Base-by-base conservation (phyloP, 352 stramenopile species). In the Pythium rishiriense region DNA sequence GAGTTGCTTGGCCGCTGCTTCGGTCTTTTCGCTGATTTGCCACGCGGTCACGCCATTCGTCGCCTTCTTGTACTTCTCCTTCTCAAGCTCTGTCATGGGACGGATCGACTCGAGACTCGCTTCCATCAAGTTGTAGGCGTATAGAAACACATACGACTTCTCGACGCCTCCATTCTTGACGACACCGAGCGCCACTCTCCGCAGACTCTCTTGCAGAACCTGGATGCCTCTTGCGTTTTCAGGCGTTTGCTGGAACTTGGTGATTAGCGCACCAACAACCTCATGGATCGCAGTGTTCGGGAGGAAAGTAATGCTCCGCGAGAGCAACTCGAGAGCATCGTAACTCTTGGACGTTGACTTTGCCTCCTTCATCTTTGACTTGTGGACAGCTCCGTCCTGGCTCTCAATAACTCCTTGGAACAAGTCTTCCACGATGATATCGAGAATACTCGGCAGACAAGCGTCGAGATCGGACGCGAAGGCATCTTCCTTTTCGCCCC, bases 341-440 rank as follows among this genome's bases (percentile, higher is more conserved):
- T 81, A 75, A 45, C 82, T 86, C 14, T 84, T 85, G 58, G 72
- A 86, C 25, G 58, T 72, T 4, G 78, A 79, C 51, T 85, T 87
- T 28, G 89, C 85, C 51, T 97, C 89, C 69, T 94, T 94, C 70
- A 93, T 96, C 69, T 96, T 95, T 48, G 87, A 96, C 64, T 96
- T 93, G 57, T 75, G 67, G 24, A 75, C 79, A 49, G 78, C 59
- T 33, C 87, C 66, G 61, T 83, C 61, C 39, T 85, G 79, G 64
- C 84, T 83, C 53, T 86, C 79, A 4, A 83, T 75, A 50, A 76
- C 74, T 50, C 73, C 75, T 25, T 90, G 83, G 73, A 95, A 97
- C 41, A 97, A 50, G 46, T 96, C 85, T 17, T 88, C 81, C 5
- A 88, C 73, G 19, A 96, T 56, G 29, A 97, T 94, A 26, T 85